These are phyloP conservation scores for Cyclostephanos tholiformis DNA, from an alignment of 108 stramenopile species.

Conservation along the genomic window DNA sequence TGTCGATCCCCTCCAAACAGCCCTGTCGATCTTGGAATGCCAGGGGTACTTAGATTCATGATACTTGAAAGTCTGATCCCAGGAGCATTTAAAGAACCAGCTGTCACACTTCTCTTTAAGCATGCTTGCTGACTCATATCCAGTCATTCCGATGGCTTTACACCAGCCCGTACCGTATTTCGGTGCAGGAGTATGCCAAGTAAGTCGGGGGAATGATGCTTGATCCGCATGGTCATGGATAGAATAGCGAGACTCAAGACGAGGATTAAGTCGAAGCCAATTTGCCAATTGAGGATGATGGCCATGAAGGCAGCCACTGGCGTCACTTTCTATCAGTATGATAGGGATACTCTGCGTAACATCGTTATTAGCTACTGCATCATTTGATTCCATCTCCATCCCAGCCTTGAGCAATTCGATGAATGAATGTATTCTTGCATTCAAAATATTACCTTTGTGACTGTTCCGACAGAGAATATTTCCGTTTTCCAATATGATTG, in stretches of 20 bases:
- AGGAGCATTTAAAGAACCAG: neutral
- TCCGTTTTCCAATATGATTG: constrained; percentile 5
- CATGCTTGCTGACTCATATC: neutral
- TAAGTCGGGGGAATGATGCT: constrained; percentile 5
- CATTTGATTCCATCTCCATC: neutral
- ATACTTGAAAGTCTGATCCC: constrained; percentile 1
- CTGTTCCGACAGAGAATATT: constrained; percentile 8
- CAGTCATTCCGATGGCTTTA: constrained; percentile 9
- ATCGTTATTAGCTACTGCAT: neutral
- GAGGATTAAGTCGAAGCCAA: too few relatives aligned
- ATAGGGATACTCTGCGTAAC: neutral
- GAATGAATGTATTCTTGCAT: neutral
- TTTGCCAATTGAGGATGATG: too few relatives aligned
- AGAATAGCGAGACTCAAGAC: too few relatives aligned
- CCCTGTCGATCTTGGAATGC: constrained; percentile 6
- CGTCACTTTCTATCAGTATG: constrained; percentile 6
- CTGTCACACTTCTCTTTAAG: neutral
- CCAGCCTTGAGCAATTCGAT: constrained; percentile 2
- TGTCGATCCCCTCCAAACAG: constrained; percentile 12
- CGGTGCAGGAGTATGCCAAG: constrained; percentile 9
- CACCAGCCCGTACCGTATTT: constrained; percentile 13
- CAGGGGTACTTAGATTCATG: constrained; percentile 6
- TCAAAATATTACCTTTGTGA: constrained; percentile 9
- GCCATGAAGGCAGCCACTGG: constrained; percentile 3
- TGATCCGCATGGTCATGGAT: neutral